Base-by-base conservation (phyloP, 805 yeast genomes). In the Ogataea chonburiensis region DNA sequence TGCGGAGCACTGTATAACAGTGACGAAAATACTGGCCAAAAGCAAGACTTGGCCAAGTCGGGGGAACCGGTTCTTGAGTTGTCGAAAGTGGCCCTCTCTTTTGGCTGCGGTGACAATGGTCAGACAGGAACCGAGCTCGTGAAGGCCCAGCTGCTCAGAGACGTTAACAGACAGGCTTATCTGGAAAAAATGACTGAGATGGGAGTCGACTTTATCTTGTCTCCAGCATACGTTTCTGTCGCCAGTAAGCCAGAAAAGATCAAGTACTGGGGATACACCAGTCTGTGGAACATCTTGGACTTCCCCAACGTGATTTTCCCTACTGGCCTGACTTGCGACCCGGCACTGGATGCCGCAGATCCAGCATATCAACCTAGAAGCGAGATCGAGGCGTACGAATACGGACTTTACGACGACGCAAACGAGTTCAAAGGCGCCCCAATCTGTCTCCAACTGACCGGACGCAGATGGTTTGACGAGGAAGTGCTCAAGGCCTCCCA, bases 261-360 rank as follows among this genome's bases (percentile, higher is more conserved):
- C 9, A 71, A 72, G 50, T 80, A 79, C 59, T 82, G 88, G 86
- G 81, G 86, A 2, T 83, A 82, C 66, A 80, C 88, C 7, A 64
- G 82, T 3, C 64, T 80, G 47, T 82, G 78, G 77, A 82, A 82
- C 59, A 53, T 81, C 38, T 58, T 81, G 42, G 91, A 82, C 55
- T 68, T 73, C 50, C 86, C 89, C 13, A 72, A 75, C 25, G 72
- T 77, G 34, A 67, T 70, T 0, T 67, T 78, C 61, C 85, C 81
- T 41, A 70, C 82, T 2, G 75, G 82, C 4, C 60, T 77, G 40
- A 63, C 59, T 47, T 78, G 68, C 49, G 82, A 56, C 23, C 56
- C 60, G 3, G 39, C 32, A 11, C 13, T 55, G 16, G 61, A 56
- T 40, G 34, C 40, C 7, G 34, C 41, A 17, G 56, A 50, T 24